Evolutionary conservation across 2,329 filamentous ascomycete species (phyloP).

Genomic region (Diaporthe citriasiana): DNA sequence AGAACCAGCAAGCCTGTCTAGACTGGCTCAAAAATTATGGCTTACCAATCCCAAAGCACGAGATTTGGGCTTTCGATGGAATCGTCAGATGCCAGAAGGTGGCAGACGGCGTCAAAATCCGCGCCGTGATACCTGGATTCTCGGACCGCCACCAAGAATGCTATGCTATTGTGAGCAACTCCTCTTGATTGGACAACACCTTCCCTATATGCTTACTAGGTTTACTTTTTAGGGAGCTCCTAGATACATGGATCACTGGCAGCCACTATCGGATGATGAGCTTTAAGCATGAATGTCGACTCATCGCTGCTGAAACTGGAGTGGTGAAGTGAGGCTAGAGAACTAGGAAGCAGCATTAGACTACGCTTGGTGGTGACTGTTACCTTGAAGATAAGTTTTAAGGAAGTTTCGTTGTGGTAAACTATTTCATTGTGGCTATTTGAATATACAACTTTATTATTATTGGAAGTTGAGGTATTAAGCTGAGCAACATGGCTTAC

Average conservation of each 20-base stretch:
- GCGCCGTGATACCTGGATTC: background rate
- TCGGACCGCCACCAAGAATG: background rate
- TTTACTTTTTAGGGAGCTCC: background rate
- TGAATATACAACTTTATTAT: no score
- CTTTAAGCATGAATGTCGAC: background rate
- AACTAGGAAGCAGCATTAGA: background rate
- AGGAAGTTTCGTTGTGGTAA: no score
- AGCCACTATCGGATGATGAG: background rate
- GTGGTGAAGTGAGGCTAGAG: background rate
- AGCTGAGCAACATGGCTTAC: no score
- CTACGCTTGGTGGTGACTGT: background rate
- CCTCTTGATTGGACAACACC: background rate
- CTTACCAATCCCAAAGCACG: background rate
- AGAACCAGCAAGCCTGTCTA: constrained; percentile 1
- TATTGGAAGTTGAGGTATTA: no score
- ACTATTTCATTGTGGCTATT: no score
- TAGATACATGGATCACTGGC: constrained; percentile 5
- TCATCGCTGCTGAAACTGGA: background rate
- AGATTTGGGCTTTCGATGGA: constrained; percentile 5
- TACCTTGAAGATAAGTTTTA: no score
- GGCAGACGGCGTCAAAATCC: background rate
- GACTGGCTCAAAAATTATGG: background rate
- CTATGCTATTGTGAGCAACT: background rate
- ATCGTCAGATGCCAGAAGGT: background rate
- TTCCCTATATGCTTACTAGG: background rate